Conservation (phyloP, 192 early-diverging fungal species). For the Coemansia sp. region DNA sequence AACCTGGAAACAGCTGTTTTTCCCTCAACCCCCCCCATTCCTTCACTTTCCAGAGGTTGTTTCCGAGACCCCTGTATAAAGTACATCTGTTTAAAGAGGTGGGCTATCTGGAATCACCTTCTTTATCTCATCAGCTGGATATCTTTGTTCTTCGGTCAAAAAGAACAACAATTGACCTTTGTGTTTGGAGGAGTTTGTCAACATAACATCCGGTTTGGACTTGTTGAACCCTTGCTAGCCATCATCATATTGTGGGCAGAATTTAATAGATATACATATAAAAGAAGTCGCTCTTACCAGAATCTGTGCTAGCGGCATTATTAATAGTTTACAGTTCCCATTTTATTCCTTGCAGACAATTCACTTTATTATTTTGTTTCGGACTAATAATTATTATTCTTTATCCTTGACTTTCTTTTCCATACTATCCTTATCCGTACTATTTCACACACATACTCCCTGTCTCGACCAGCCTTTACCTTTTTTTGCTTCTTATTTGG, state of each 20-base stretch:
- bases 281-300: too few species aligned
- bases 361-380: not conserved
- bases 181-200: not conserved
- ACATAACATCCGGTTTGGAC: not conserved
- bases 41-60: not conserved
- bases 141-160: slow-evolving; percentile 4
- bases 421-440: too few species aligned
- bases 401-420: not conserved
- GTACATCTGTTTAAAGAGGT: not conserved
- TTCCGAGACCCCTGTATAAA: not conserved
- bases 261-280: too few species aligned
- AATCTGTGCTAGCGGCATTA: too few species aligned
- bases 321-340: too few species aligned
- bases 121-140: not conserved
- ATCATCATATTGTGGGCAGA: too few species aligned
- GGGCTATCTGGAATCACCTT: not conserved
- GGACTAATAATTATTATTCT: not conserved
- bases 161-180: not conserved
- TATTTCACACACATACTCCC: too few species aligned
- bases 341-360: not conserved
- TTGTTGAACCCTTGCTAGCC: not conserved
- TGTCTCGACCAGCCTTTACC: too few species aligned
- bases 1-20: not conserved
- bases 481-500: not conserved
- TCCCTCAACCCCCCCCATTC: not conserved